These are phyloP conservation scores for Backusella liffmaniae DNA, from an alignment of 192 early-diverging fungal genomes.

Conservation along the genomic window DNA sequence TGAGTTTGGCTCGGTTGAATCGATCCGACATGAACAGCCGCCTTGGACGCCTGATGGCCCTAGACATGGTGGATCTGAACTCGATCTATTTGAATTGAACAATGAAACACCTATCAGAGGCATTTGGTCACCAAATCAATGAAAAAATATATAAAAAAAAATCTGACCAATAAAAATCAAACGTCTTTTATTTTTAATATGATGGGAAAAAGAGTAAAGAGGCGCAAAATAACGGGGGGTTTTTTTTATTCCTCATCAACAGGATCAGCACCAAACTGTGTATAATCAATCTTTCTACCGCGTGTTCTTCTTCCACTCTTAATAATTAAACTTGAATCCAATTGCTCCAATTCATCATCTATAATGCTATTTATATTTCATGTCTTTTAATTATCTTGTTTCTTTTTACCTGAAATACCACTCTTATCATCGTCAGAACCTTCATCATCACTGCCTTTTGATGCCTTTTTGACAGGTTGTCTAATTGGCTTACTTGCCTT, in stretches of 20 bases:
- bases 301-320: conserved; percentile 61
- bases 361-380: neutral
- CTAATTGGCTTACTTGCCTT: neutral
- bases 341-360: conserved; percentile 59
- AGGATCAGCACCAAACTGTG: conserved; percentile 64
- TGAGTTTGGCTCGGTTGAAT: neutral
- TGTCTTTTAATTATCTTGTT: neutral
- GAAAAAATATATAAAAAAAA: neutral
- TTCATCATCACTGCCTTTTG: conserved; percentile 29
- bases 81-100: neutral
- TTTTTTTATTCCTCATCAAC: conserved; percentile 37
- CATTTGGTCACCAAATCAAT: neutral
- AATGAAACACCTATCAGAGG: neutral
- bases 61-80: neutral
- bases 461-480: conserved; percentile 7
- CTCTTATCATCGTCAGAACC: conserved; percentile 40
- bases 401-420: conserved; percentile 38
- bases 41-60: neutral
- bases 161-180: neutral
- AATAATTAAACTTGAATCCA: conserved; percentile 68
- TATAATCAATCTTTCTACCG: conserved; percentile 72
- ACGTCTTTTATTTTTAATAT: neutral
- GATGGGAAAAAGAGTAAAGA: neutral
- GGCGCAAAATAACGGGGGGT: neutral
- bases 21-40: neutral